Evolutionary conservation across 352 stramenopile genomes (phyloP).

Genomic region (Phytopythium sindhum): DNA sequence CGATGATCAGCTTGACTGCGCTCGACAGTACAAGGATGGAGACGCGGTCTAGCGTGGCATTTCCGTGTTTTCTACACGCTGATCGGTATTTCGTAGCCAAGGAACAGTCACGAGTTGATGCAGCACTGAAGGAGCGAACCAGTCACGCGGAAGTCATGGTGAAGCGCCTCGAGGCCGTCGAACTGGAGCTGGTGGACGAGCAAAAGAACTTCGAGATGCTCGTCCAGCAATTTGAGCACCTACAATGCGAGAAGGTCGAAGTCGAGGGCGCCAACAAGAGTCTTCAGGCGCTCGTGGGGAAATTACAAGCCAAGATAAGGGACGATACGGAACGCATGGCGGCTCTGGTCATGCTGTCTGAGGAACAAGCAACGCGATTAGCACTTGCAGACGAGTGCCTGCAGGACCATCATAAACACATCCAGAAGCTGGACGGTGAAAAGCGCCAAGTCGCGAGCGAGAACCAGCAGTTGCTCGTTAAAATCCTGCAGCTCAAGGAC

Average conservation of each 20-base stretch:
- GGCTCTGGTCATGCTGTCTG: neutral
- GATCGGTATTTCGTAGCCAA: slow-evolving; percentile 35
- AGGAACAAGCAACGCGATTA: neutral
- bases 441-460: slow-evolving; percentile 28
- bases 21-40: neutral
- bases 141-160: slow-evolving; percentile 30
- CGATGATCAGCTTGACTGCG: slow-evolving; percentile 8
- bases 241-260: slow-evolving; percentile 18
- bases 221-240: slow-evolving; percentile 54
- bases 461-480: slow-evolving; percentile 38
- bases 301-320: neutral
- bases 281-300: neutral
- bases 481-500: slow-evolving; percentile 51
- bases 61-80: slow-evolving; percentile 51
- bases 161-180: slow-evolving; percentile 56
- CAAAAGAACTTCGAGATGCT: slow-evolving; percentile 68
- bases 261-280: neutral
- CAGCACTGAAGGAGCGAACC: slow-evolving; percentile 21
- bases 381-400: neutral
- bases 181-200: slow-evolving; percentile 63
- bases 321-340: neutral
- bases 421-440: slow-evolving; percentile 16
- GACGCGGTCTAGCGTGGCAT: slow-evolving; percentile 14
- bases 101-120: slow-evolving; percentile 24
- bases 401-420: neutral